Percentiles rank a stretch among this genome's conserved stretches.
Conservation (phyloP, 2,329 filamentous ascomycete genomes). For the Sordariomycetes sp. region DNA sequence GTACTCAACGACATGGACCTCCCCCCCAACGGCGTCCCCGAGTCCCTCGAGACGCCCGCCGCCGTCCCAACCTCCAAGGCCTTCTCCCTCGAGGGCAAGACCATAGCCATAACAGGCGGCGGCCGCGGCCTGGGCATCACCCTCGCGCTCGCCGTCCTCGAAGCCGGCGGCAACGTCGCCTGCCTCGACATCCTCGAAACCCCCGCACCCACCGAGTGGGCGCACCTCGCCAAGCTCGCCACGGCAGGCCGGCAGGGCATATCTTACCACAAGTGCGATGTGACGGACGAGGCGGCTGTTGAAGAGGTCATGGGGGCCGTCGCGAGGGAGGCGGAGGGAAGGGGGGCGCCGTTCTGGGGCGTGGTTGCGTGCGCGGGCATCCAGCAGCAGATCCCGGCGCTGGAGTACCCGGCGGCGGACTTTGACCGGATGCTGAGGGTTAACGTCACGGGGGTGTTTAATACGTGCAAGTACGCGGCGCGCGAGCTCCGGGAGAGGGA, state of each 20-base stretch:
- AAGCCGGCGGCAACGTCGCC: constrained; percentile 36
- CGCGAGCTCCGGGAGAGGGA: constrained; percentile 36
- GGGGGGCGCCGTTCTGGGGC: constrained; percentile 22
- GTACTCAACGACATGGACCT: neutral
- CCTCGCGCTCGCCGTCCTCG: constrained; percentile 34
- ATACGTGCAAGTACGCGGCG: constrained; percentile 61
- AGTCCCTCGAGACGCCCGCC: neutral
- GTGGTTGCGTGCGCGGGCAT: constrained; percentile 36
- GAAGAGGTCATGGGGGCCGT: constrained; percentile 23
- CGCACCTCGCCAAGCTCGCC: constrained; percentile 21
- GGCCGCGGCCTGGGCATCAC: constrained; percentile 39
- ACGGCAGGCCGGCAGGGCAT: constrained; percentile 14
- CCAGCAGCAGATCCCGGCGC: constrained; percentile 28
- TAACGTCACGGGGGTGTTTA: constrained; percentile 59
- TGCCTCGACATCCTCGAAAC: constrained; percentile 32
- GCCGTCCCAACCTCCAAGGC: constrained; percentile 11
- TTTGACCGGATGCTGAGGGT: constrained; percentile 61
- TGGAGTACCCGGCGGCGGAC: constrained; percentile 39
- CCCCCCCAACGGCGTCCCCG: neutral
- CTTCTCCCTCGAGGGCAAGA: constrained; percentile 33
- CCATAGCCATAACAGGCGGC: constrained; percentile 37
- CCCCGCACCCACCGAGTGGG: constrained; percentile 27
- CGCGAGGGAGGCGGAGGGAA: constrained; percentile 18
- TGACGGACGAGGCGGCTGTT: constrained; percentile 30
- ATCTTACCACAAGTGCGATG: constrained; percentile 32